Evolutionary conservation across 2,329 filamentous ascomycete species (phyloP).

Genomic region (Colletotrichum musae): DNA sequence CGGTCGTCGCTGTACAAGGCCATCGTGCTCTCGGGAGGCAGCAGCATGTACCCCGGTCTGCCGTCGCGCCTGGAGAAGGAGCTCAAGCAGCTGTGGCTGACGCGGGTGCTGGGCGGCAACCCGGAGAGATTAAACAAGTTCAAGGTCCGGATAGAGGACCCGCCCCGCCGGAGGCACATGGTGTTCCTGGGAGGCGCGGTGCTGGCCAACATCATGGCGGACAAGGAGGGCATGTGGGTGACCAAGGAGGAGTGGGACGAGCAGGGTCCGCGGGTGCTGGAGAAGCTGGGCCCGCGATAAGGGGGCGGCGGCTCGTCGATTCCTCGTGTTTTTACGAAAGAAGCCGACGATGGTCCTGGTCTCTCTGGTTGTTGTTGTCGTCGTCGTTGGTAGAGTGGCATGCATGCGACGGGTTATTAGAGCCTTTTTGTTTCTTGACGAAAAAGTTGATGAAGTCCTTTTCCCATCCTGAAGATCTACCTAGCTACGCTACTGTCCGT

Average conservation of each 20-base stretch:
- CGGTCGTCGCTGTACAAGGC: constrained; percentile 96
- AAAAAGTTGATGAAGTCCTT: constrained; percentile 37
- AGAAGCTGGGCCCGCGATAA: constrained; percentile 93
- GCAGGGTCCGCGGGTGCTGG: constrained; percentile 85
- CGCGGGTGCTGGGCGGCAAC: constrained; percentile 89
- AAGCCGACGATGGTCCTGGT: constrained; percentile 21
- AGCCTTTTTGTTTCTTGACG: constrained; percentile 39
- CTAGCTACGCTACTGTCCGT: background rate
- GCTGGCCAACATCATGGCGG: constrained; percentile 97
- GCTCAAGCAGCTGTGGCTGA: constrained; percentile 98
- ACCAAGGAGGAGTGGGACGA: constrained; percentile 97
- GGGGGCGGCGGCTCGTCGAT: constrained; percentile 14
- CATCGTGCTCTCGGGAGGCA: constrained; percentile 95
- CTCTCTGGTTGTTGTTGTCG: constrained; percentile 10
- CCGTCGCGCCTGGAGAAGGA: constrained; percentile 98
- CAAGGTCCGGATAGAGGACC: constrained; percentile 99
- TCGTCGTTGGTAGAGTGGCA: constrained; percentile 37
- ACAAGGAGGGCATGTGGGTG: constrained; percentile 99
- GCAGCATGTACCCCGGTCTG: constrained; percentile 98
- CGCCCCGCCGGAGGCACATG: constrained; percentile 96
- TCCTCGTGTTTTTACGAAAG: background rate
- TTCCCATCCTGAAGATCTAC: background rate
- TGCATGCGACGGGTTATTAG: constrained; percentile 40
- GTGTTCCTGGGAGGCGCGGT: constrained; percentile 99
- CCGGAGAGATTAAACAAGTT: constrained; percentile 97